A percentile compares a stretch with the other conserved stretches of the same genome.
phyloP scores from a whole-genome alignment of 2,329 filamentous ascomycete species.

The Fusarium sublunatum region DNA sequence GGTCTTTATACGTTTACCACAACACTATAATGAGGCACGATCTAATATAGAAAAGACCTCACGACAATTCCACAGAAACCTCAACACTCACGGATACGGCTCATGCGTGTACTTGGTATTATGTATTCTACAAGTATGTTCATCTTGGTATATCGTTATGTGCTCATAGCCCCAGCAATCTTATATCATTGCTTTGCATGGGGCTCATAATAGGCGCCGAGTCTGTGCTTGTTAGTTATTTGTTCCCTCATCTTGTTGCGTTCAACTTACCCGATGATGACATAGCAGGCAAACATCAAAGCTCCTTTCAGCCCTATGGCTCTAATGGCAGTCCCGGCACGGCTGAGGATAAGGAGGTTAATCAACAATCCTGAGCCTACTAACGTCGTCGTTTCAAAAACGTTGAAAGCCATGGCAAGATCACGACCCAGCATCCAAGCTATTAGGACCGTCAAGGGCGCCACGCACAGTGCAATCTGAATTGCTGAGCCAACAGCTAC shows the following conservation, averaged over 20 bases:
- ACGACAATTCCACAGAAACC: too few relatives aligned
- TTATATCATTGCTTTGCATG: slow-evolving; percentile 8
- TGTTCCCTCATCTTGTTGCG: fast-evolving
- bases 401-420: slow-evolving; percentile 76
- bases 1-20: too few relatives aligned
- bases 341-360: slow-evolving; percentile 80
- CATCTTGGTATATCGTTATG: slow-evolving; percentile 31
- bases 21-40: too few relatives aligned
- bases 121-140: slow-evolving; percentile 6
- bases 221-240: not conserved
- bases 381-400: slow-evolving; percentile 79
- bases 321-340: slow-evolving; percentile 73
- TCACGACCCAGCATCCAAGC: slow-evolving; percentile 67
- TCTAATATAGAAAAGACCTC: too few relatives aligned
- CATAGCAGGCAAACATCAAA: slow-evolving; percentile 64
- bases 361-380: slow-evolving; percentile 78
- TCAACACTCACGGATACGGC: not conserved
- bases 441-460: slow-evolving; percentile 68
- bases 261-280: slow-evolving; percentile 58
- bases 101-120: not conserved
- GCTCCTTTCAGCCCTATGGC: slow-evolving; percentile 65
- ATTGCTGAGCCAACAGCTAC: slow-evolving; percentile 70
- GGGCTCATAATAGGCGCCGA: slow-evolving; percentile 38
- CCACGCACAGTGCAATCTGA: slow-evolving; percentile 71
- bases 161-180: not conserved